These are phyloP conservation scores for Carex pumila DNA, from an alignment of 176 grass and related monocot genomes.

Conservation along the genomic window DNA sequence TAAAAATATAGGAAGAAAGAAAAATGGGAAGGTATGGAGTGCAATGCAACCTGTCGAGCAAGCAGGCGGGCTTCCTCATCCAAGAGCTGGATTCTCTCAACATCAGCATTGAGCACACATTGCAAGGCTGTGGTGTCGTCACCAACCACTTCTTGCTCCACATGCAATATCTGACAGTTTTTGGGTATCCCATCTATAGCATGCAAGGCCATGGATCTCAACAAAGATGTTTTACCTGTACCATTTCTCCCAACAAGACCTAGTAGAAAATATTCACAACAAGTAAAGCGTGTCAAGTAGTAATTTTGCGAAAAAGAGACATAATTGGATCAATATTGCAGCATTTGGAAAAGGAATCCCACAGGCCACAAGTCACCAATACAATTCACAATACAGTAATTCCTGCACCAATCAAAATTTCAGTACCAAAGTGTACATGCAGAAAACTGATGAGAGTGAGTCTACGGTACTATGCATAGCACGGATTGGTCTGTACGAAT, in stretches of 20 bases:
- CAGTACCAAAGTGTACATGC: too few species aligned
- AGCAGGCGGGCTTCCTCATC: constrained; percentile 70
- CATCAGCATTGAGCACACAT: constrained; percentile 81
- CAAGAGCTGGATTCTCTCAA: constrained; percentile 70
- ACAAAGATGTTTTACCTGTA: constrained; percentile 92
- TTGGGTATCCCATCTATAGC: constrained; percentile 94
- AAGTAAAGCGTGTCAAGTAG: neutral
- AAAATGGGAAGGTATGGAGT: neutral
- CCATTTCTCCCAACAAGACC: constrained; percentile 98
- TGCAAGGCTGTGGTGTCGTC: constrained; percentile 75
- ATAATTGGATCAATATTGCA: neutral
- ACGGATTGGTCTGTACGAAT: too few species aligned
- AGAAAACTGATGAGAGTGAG: too few species aligned
- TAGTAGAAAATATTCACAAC: constrained; percentile 24
- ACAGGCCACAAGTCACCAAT: neutral
- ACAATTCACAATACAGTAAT: neutral
- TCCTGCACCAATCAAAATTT: too few species aligned
- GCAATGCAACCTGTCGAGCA: constrained; percentile 48
- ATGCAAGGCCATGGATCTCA: constrained; percentile 88
- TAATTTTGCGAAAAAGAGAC: neutral
- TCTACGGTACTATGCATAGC: too few species aligned
- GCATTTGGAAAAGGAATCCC: neutral
- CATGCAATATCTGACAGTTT: constrained; percentile 97
- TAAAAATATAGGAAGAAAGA: neutral
- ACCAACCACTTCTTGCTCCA: constrained; percentile 89